Conservation (phyloP, 805 yeast genomes). For the Tetrapisispora arboricola region DNA sequence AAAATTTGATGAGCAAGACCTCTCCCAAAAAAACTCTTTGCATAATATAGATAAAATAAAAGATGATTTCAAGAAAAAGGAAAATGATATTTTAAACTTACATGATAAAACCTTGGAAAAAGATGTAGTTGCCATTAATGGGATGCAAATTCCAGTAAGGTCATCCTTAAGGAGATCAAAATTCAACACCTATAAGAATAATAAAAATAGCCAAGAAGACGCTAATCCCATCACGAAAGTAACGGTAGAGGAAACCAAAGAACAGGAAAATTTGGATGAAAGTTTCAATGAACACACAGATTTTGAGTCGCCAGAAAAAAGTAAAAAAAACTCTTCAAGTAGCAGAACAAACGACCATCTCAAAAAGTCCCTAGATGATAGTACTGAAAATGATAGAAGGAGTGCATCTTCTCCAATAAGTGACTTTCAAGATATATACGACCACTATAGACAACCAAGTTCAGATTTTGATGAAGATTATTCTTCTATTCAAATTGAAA, state of each 20-base stretch:
- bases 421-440: constrained; percentile 22
- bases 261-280: background rate
- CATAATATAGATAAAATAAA: background rate
- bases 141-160: constrained; percentile 23
- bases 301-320: constrained; percentile 4
- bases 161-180: constrained; percentile 36
- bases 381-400: background rate
- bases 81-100: background rate
- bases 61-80: background rate
- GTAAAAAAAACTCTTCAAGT: background rate
- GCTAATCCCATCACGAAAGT: background rate
- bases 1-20: background rate
- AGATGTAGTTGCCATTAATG: constrained; percentile 22
- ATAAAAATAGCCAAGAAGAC: constrained; percentile 4
- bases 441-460: constrained; percentile 21
- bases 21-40: background rate
- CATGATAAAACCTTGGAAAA: constrained; percentile 10
- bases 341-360: background rate
- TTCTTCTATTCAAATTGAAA: background rate
- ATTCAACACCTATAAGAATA: constrained; percentile 42
- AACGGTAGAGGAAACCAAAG: background rate
- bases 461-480: constrained; percentile 14
- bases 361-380: background rate
- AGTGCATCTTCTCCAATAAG: constrained; percentile 5
- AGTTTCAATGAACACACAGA: background rate